Base-by-base conservation (phyloP, 345 rosid genomes). In the Noccaea bulbosa region DNA sequence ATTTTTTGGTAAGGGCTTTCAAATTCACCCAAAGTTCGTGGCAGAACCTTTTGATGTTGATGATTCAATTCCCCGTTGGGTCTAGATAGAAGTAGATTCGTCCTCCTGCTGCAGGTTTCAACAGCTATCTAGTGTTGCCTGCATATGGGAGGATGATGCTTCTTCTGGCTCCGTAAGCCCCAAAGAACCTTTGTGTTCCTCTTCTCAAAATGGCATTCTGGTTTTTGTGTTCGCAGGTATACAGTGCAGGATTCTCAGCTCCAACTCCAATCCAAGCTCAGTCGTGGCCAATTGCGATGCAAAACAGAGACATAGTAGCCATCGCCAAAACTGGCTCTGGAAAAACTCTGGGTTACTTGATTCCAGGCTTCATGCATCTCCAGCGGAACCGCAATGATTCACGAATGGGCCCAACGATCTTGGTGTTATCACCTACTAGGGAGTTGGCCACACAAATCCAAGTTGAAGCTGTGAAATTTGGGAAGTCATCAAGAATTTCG, bases 251-350 rank as follows among this genome's bases (percentile, higher is more conserved):
- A 47, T 94, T 94, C 75, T 75, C 91, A 77, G 79, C 90, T 47
- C 99, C 99, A 37, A 89, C 95, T 61, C 99, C 99, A 72, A 91
- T 94, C 72, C 99, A 94, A 85, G 99, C 99, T 67, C 98, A 94
- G 74, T 91, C 99, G 2, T 94, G 99, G 99, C 98, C 99, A 1
- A 82, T 94, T 81, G 95, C 93, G 39, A 65, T 94, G 83, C 93
- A 87, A 69, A 82, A 85, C 77, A 84, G 88, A 69, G 97, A 94
- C 78, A 91, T 91, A 5, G 99, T 94, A 47, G 99, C 99, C 75
- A 78, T 94, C 57, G 99, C 96, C 20, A 94, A 91, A 82, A 94
- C 98, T 2, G 98, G 99, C 67, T 94, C 99, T 6, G 96, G 99
- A 34, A 94, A 94, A 83, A 94, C 99, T 10, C 78, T 91, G 70